phyloP scores from a whole-genome alignment of 176 grass and related monocot species.

The Dendrocalamus sinicus region DNA sequence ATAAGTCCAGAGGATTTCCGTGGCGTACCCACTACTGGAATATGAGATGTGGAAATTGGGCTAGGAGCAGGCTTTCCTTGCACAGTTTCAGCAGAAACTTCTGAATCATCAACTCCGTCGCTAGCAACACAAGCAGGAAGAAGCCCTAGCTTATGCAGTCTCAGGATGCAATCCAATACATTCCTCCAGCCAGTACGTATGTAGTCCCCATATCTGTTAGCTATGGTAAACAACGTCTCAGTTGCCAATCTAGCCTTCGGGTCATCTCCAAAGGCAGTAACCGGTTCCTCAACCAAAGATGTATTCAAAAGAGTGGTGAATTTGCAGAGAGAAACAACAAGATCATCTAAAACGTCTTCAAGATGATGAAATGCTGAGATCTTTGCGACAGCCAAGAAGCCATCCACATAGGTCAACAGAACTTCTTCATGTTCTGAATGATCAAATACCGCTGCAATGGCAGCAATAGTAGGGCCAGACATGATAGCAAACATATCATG shows the following conservation, averaged over 20 bases:
- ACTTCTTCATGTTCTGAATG: slow-evolving; percentile 88
- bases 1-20: slow-evolving; percentile 95
- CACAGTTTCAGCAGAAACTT: slow-evolving; percentile 73
- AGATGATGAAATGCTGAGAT: slow-evolving; percentile 98
- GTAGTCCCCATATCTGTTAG: slow-evolving; percentile 89
- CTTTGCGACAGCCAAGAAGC: slow-evolving; percentile 90
- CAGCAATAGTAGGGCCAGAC: slow-evolving; percentile 97
- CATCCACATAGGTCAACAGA: slow-evolving; percentile 77
- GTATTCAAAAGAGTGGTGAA: slow-evolving; percentile 96
- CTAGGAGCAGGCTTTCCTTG: slow-evolving; percentile 76
- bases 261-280: slow-evolving; percentile 97
- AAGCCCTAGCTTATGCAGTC: slow-evolving; percentile 95
- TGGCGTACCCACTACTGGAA: slow-evolving; percentile 86
- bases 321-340: slow-evolving; percentile 95
- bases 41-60: slow-evolving; percentile 75
- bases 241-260: slow-evolving; percentile 93
- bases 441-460: slow-evolving; percentile 97
- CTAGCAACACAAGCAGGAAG: slow-evolving; percentile 90
- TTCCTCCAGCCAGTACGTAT: slow-evolving; percentile 97
- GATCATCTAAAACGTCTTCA: slow-evolving; percentile 95
- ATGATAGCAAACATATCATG: slow-evolving; percentile 96
- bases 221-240: slow-evolving; percentile 91
- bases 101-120: slow-evolving; percentile 87
- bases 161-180: slow-evolving; percentile 94
- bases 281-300: slow-evolving; percentile 94